Evolutionary conservation across 192 early-diverging fungal genomes (phyloP).

Genomic region (Backusella tarrabulga): DNA sequence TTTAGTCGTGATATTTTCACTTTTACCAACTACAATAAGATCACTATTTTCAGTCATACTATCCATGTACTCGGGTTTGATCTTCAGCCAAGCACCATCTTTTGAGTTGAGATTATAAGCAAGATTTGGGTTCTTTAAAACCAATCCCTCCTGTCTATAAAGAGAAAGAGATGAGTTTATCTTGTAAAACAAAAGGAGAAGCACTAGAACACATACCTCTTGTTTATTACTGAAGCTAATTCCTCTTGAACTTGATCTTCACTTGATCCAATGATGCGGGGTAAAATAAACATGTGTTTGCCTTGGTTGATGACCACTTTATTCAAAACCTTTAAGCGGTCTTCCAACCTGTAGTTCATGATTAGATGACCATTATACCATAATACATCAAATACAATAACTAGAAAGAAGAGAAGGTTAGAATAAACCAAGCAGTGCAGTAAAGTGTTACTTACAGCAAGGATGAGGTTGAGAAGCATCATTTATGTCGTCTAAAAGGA

Average conservation of each 20-base stretch:
- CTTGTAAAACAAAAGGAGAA: background rate
- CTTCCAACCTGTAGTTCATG: slow-evolving; percentile 51
- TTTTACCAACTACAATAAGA: slow-evolving; percentile 66
- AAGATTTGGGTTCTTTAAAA: slow-evolving; percentile 68
- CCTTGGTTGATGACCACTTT: slow-evolving; percentile 50
- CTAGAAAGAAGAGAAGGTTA: slow-evolving; percentile 29
- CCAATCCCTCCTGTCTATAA: slow-evolving; percentile 54
- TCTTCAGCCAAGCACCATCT: slow-evolving; percentile 65
- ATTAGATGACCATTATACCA: slow-evolving; percentile 64
- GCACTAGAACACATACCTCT: slow-evolving; percentile 38
- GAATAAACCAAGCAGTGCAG: too few species aligned
- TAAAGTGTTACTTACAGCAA: slow-evolving; percentile 36
- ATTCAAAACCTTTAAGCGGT: slow-evolving; percentile 51
- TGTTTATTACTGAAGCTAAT: slow-evolving; percentile 56
- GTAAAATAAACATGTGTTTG: slow-evolving; percentile 57
- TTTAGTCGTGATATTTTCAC: background rate
- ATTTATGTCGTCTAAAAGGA: slow-evolving; percentile 30
- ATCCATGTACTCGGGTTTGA: slow-evolving; percentile 81
- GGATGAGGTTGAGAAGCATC: slow-evolving; percentile 40
- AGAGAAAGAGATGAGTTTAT: background rate
- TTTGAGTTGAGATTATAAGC: slow-evolving; percentile 55
- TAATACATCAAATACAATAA: slow-evolving; percentile 74
- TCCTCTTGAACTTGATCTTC: slow-evolving; percentile 59
- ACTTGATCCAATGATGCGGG: slow-evolving; percentile 45
- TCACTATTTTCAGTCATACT: slow-evolving; percentile 69